Evolutionary conservation across 1,284 basidiomycete genomes (phyloP).

Genomic region (Grifola frondosa): DNA sequence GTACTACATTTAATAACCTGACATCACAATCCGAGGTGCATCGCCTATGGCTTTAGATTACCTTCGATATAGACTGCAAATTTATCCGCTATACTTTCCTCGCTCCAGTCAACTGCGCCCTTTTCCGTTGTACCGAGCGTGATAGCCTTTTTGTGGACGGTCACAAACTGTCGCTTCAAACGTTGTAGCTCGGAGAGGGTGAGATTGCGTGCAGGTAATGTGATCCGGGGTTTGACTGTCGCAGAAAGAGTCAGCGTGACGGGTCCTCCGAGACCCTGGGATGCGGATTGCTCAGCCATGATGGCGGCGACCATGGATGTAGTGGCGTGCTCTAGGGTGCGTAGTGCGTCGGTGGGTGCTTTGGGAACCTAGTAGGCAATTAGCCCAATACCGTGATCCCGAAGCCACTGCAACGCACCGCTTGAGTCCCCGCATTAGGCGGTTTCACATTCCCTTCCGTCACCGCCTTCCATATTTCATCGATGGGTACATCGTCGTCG

Average conservation of each 20-base stretch:
- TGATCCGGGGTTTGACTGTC: slow-evolving; percentile 41
- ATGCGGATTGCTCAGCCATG: slow-evolving; percentile 53
- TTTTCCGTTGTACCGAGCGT: slow-evolving; percentile 81
- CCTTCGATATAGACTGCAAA: slow-evolving; percentile 83
- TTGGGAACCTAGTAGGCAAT: slow-evolving; percentile 61
- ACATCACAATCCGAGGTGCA: too few species aligned
- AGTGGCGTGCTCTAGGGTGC: slow-evolving; percentile 73
- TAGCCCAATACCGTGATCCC: too few species aligned
- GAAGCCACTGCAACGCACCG: slow-evolving; percentile 49
- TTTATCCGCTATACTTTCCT: slow-evolving; percentile 67
- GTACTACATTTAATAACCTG: too few species aligned
- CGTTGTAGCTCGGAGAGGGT: slow-evolving; percentile 86
- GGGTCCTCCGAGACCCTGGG: slow-evolving; percentile 49
- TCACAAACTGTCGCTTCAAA: slow-evolving; percentile 85
- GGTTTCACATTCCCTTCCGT: slow-evolving; percentile 81
- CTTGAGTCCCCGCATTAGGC: slow-evolving; percentile 83
- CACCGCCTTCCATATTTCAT: slow-evolving; percentile 80
- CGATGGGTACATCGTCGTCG: slow-evolving; percentile 67
- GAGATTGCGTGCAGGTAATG: slow-evolving; percentile 65
- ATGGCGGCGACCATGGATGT: slow-evolving; percentile 68
- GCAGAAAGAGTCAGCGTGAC: slow-evolving; percentile 51
- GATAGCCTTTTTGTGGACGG: slow-evolving; percentile 84
- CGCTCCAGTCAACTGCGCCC: slow-evolving; percentile 74
- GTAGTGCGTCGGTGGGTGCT: slow-evolving; percentile 81
- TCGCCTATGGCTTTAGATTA: slow-evolving; percentile 54